Conservation (phyloP, 768 basidiomycete species). For the Suillus lakei region DNA sequence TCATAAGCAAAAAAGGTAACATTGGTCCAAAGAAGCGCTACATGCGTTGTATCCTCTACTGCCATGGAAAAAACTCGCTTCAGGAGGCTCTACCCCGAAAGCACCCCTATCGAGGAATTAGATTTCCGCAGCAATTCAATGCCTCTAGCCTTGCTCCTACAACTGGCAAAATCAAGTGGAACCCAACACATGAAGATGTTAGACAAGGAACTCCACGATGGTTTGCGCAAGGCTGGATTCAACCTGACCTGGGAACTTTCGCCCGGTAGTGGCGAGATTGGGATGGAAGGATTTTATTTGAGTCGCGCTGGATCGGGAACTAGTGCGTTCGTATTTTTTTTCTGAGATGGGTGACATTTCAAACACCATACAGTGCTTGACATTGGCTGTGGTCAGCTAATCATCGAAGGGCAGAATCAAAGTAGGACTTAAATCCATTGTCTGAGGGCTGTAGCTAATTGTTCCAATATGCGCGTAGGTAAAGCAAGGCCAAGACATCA, state of each 20-base stretch:
- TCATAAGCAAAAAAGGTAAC: not conserved
- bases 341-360: not conserved
- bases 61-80: not conserved
- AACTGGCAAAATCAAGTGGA: not conserved
- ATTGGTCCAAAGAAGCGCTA: not conserved
- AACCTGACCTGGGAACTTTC: slow-evolving; percentile 5
- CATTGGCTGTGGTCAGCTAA: slow-evolving; percentile 16
- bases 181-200: not conserved
- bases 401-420: not conserved
- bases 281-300: not conserved
- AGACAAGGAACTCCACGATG: slow-evolving; percentile 4
- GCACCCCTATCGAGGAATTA: not conserved
- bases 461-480: slow-evolving; percentile 21
- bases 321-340: not conserved
- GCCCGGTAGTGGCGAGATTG: slow-evolving; percentile 1
- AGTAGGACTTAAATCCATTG: not conserved
- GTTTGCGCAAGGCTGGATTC: slow-evolving; percentile 1
- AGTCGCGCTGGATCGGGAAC: not conserved
- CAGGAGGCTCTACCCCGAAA: not conserved
- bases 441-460: not conserved
- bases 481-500: slow-evolving; percentile 40
- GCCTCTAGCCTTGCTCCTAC: not conserved
- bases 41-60: not conserved
- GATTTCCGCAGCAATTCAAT: not conserved
- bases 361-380: not conserved